Percentiles rank a stretch among this genome's conserved stretches.
Evolutionary conservation across 306 rosid species (phyloP).

Genomic region (Cicer judaicum): DNA sequence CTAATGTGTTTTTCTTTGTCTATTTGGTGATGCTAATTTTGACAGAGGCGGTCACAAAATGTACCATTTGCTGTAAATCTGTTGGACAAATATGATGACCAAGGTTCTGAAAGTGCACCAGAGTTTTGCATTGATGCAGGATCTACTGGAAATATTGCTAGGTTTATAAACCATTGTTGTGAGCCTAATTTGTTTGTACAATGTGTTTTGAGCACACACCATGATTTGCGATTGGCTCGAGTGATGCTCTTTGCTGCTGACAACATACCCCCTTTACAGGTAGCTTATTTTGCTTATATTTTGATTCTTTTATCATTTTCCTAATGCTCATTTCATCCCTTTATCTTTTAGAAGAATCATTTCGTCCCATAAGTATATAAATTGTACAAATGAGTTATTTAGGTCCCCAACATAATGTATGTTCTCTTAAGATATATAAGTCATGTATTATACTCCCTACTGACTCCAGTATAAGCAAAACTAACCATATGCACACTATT

Average conservation of each 20-base stretch:
- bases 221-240: constrained; percentile 79
- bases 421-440: background rate
- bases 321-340: background rate
- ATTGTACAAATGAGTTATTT: background rate
- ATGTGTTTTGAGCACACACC: constrained; percentile 89
- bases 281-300: constrained; percentile 26
- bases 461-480: too few relatives aligned
- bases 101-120: constrained; percentile 62
- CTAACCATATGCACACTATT: too few relatives aligned
- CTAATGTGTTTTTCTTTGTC: background rate
- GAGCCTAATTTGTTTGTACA: constrained; percentile 96
- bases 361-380: background rate
- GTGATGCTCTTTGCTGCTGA: constrained; percentile 94
- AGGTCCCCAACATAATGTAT: background rate
- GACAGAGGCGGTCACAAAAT: constrained; percentile 74
- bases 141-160: constrained; percentile 77
- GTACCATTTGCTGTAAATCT: constrained; percentile 52
- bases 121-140: constrained; percentile 96
- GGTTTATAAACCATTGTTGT: constrained; percentile 94
- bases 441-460: background rate
- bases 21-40: constrained; percentile 7
- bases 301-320: background rate
- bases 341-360: background rate
- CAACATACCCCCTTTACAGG: constrained; percentile 97
- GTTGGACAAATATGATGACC: constrained; percentile 64